Conservation (phyloP, 768 basidiomycete species). For the Coprinopsis sp. region DNA sequence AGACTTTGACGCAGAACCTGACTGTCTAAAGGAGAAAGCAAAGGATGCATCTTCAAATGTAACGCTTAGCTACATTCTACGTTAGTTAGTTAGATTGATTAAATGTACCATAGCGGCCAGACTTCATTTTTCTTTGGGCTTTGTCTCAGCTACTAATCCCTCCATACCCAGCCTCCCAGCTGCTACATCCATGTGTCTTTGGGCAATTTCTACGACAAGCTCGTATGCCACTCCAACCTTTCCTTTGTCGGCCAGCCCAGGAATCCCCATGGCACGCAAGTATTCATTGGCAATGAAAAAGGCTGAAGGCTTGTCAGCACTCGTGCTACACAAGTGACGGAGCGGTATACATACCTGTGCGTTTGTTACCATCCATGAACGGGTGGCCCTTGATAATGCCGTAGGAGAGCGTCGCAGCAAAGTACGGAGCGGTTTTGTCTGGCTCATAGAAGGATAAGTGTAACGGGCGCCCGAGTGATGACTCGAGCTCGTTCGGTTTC, state of each 20-base stretch:
- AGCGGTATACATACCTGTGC: slow-evolving; percentile 17
- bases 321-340: background rate
- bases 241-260: slow-evolving; percentile 21
- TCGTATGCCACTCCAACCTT: slow-evolving; percentile 9
- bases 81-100: no score
- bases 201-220: slow-evolving; percentile 1
- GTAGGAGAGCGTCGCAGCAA: slow-evolving; percentile 28
- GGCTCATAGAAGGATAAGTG: slow-evolving; percentile 26
- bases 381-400: slow-evolving; percentile 30
- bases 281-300: slow-evolving; percentile 31
- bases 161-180: slow-evolving; percentile 5
- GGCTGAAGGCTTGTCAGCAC: slow-evolving; percentile 12
- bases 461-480: slow-evolving; percentile 23
- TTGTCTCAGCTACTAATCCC: background rate
- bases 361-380: slow-evolving; percentile 27
- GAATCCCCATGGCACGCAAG: slow-evolving; percentile 25
- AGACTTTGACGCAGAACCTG: no score
- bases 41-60: no score
- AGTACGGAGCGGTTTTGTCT: slow-evolving; percentile 17
- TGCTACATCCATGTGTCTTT: slow-evolving; percentile 6
- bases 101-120: no score
- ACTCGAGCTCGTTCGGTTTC: slow-evolving; percentile 30
- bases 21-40: no score
- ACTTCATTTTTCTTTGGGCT: no score
- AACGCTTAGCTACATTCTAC: no score